Conservation (phyloP, 257 asterid genomes). For the Fraxinus americana region DNA sequence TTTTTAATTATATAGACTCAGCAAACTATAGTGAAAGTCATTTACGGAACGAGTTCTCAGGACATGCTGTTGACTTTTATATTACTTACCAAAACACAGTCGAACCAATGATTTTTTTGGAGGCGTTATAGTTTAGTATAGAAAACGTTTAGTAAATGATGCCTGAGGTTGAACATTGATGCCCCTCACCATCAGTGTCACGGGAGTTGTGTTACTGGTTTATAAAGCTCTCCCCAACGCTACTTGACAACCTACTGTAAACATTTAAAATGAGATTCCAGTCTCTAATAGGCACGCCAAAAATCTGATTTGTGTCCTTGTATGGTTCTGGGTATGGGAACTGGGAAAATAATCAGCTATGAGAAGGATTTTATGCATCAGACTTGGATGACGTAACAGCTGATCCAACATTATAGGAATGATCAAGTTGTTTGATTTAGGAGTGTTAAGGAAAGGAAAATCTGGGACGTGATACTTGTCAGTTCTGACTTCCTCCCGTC, state of each 20-base stretch:
- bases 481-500: not conserved
- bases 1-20: conserved; percentile 10
- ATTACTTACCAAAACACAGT: not conserved
- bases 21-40: conserved; percentile 10
- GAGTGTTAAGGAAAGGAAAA: conserved; percentile 3
- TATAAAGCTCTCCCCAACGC: not conserved
- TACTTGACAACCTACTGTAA: not conserved
- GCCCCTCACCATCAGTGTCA: not conserved
- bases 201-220: not conserved
- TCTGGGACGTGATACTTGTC: not conserved
- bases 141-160: not conserved
- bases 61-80: conserved; percentile 11
- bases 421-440: not conserved
- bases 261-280: not conserved
- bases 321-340: not conserved
- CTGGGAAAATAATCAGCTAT: not conserved
- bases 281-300: not conserved
- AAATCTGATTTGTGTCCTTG: not conserved
- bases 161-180: not conserved
- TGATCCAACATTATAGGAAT: not conserved
- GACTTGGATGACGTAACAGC: not conserved
- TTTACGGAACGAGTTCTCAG: conserved; percentile 1
- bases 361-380: not conserved
- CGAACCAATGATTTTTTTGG: not conserved
- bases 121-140: not conserved